A percentile compares a stretch with the other conserved stretches of the same genome.
Evolutionary conservation across 148 eudicot genomes (phyloP).

Genomic region (Euryodendron excelsum): DNA sequence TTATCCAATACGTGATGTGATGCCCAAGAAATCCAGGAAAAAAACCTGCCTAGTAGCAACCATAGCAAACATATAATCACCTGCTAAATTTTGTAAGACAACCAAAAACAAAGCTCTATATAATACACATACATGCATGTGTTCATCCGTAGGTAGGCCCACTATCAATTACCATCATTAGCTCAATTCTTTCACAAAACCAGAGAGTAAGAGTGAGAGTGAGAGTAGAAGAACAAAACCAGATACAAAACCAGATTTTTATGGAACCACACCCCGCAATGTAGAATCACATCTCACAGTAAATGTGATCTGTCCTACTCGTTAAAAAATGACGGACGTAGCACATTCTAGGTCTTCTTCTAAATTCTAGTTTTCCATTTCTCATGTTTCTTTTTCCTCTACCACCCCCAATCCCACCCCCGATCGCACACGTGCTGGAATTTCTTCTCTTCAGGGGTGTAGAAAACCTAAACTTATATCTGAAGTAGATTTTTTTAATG

Average conservation of each 20-base stretch:
- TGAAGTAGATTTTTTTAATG: background rate
- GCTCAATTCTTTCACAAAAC: background rate
- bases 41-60: background rate
- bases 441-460: conserved; percentile 1
- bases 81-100: background rate
- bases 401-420: no score
- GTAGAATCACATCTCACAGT: background rate
- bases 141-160: no score
- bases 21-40: background rate
- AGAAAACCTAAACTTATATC: background rate
- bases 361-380: no score
- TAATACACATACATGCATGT: background rate
- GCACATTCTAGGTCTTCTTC: no score
- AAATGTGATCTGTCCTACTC: no score
- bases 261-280: background rate
- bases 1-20: background rate
- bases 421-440: background rate
- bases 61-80: background rate
- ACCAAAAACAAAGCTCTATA: background rate
- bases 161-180: background rate
- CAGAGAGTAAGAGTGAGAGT: background rate
- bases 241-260: background rate
- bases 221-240: background rate
- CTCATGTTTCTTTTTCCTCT: no score
- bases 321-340: no score